Percentiles rank a stretch among this genome's conserved stretches.
phyloP scores from a whole-genome alignment of 768 basidiomycete genomes.

The Galerina sulciceps region DNA sequence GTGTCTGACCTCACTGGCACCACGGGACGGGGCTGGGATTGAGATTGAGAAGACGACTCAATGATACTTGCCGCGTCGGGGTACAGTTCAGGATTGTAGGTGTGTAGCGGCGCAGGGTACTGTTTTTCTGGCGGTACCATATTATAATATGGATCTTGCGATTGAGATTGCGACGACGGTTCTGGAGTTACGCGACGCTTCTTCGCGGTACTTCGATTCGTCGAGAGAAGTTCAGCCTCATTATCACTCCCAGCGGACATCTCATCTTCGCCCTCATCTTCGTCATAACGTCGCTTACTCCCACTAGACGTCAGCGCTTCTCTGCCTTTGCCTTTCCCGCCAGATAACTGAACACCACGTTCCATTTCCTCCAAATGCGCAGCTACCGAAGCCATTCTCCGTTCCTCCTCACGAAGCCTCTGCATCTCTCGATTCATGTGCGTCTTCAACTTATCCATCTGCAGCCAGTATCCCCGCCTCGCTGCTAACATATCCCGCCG shows the following conservation, averaged over 20 bases:
- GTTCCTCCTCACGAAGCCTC: not conserved
- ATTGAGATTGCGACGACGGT: not conserved
- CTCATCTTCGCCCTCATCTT: slow-evolving; percentile 2
- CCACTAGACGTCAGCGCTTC: not conserved
- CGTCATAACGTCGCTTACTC: not conserved
- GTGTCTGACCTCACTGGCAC: slow-evolving; percentile 22
- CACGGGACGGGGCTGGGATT: slow-evolving; percentile 21
- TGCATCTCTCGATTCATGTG: not conserved
- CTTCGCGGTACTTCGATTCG: slow-evolving; percentile 5
- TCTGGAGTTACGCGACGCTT: slow-evolving; percentile 14
- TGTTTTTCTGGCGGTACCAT: slow-evolving; percentile 31
- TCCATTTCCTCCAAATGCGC: not conserved
- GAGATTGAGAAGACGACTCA: slow-evolving; percentile 22
- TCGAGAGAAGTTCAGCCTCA: not conserved
- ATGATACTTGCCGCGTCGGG: slow-evolving; percentile 38
- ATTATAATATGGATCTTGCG: not conserved
- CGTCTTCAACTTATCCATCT: slow-evolving; percentile 11
- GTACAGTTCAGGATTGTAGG: slow-evolving; percentile 39
- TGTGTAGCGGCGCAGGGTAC: slow-evolving; percentile 38
- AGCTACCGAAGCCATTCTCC: not conserved
- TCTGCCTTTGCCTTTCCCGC: not conserved
- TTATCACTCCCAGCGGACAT: not conserved
- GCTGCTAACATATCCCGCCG: slow-evolving; percentile 11
- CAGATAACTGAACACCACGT: not conserved
- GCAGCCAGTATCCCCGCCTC: slow-evolving; percentile 8